phyloP scores from a whole-genome alignment of 2,329 filamentous ascomycete genomes.

The Achaetomium macrosporum region DNA sequence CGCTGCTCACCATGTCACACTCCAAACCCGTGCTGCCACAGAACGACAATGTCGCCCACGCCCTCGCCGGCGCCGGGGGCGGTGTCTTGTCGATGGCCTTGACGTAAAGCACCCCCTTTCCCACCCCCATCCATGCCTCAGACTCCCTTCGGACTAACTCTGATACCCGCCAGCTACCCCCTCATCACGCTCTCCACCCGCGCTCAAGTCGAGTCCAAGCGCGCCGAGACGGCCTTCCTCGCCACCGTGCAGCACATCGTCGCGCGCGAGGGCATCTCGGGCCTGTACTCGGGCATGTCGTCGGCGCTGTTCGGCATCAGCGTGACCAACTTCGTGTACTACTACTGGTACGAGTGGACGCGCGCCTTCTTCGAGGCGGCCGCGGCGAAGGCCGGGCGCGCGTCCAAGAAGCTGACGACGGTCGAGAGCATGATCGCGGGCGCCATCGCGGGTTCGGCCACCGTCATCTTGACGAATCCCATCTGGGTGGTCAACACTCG shows the following conservation, averaged over 20 bases:
- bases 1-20: constrained; percentile 23
- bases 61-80: constrained; percentile 85
- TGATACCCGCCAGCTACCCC: constrained; percentile 62
- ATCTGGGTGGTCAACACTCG: constrained; percentile 99
- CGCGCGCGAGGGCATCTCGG: constrained; percentile 80
- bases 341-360: constrained; percentile 99
- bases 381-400: constrained; percentile 64
- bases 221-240: constrained; percentile 77
- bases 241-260: constrained; percentile 81
- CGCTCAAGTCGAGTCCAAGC: constrained; percentile 95
- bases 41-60: constrained; percentile 95
- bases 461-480: constrained; percentile 92
- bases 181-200: constrained; percentile 96
- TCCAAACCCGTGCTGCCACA: constrained; percentile 66
- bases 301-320: constrained; percentile 95
- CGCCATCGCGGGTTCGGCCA: constrained; percentile 87
- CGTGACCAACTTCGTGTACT: constrained; percentile 99
- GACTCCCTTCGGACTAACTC: constrained; percentile 7
- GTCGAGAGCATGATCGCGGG: constrained; percentile 93
- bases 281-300: constrained; percentile 88
- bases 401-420: constrained; percentile 77
- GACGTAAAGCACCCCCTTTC: constrained; percentile 54
- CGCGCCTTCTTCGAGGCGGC: constrained; percentile 78
- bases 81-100: constrained; percentile 93
- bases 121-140: neutral